Evolutionary conservation across 495 filamentous ascomycete species (phyloP), one percentile per base, ranked within the genome.

Genomic region (Aspergillus carlsbadensis): DNA sequence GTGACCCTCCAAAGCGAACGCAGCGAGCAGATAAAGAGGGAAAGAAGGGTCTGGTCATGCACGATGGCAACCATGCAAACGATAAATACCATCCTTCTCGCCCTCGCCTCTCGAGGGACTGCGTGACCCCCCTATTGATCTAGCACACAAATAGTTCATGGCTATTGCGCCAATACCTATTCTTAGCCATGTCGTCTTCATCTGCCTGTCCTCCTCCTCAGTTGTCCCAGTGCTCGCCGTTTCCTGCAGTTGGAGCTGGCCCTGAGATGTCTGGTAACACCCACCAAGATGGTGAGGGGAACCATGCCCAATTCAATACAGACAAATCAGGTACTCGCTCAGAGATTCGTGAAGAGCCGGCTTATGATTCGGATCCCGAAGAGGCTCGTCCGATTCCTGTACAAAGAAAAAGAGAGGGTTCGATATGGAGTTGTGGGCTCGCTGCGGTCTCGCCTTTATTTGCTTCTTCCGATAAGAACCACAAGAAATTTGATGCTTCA

Each of bases 371-470:
- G 5, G 24, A 52, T 11, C 14, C 20, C 10, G 49, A 52, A 41
- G 36, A 42, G 40, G 14, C 49, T 33, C 18, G 18, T 5, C n/a
- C 15, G 6, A 26, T 4, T 15, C 13, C 11, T 17, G 21, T 8
- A 33, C 49, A 39, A 17, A 8, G 11, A 6, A 11, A n/a, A 22
- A 56, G 26, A 24, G 26, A 13, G 13, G 14, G n/a, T 24, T 56
- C 59, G 36, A 14, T 44, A 44, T 62, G 59, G 59, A 13, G 44
- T 41, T 50, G 54, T 29, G 58, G 50, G 49, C 15, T 62, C 10
- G 45, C 59, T 37, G 54, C 42, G 6, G 29, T 56, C 34, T 55
- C 35, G 40, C 56, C 53, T n/a, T 56, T 62, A 58, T 54, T 54
- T 51, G 36, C 62, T 43, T 22, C 58, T 40, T 22, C 35, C 6